Evolutionary conservation across 768 basidiomycete species (phyloP), one percentile per base, ranked within the genome.

Genomic region (Paxillus ammoniavirescens): DNA sequence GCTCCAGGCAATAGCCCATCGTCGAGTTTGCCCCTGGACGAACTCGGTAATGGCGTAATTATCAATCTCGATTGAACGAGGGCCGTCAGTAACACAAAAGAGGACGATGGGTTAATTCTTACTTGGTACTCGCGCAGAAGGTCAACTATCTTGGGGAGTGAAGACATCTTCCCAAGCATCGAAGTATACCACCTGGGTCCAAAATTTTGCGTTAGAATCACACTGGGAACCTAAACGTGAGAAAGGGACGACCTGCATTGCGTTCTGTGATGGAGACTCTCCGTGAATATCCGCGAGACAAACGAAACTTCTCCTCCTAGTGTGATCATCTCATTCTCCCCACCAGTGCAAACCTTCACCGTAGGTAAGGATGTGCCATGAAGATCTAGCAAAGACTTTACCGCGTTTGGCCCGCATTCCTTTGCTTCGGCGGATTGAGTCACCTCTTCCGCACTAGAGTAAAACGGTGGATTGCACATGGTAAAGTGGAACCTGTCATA

Each of bases 391-490:
- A 45, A 23, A 35, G 21, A 7, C 72, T 82, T 42, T 62, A 93
- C 93, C 2, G 90, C 89, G 60, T 75, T 84, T 0, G 96, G 89
- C 6, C 72, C 73, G 13, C 75, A 67, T 44, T 82, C 81, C 61
- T 98, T 98, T 6, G 72, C 71, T 17, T 78, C 77, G 0, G 83
- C 81, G 2, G 83, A 84, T 2, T 69, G 64, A 0, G 62, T 58
- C 8, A 93, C 78, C 53, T 98, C 96, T 30, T 84, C 82, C 1
- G 67, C 63, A 52, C 84, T 89, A n/a, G 75, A 66, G 64, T 97
- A 98, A 70, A 99, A 99, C 0, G 96, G 96, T 0, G 96, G 96
- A 67, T 98, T 99, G 72, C 95, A 98, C 84, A 98, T 92, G 0
- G 86, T 83, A 59, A 96, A 93, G 53, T 88, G 82, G 61, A 85